phyloP scores from a whole-genome alignment of 1,284 basidiomycete species.

The Sporisorium sorghi region DNA sequence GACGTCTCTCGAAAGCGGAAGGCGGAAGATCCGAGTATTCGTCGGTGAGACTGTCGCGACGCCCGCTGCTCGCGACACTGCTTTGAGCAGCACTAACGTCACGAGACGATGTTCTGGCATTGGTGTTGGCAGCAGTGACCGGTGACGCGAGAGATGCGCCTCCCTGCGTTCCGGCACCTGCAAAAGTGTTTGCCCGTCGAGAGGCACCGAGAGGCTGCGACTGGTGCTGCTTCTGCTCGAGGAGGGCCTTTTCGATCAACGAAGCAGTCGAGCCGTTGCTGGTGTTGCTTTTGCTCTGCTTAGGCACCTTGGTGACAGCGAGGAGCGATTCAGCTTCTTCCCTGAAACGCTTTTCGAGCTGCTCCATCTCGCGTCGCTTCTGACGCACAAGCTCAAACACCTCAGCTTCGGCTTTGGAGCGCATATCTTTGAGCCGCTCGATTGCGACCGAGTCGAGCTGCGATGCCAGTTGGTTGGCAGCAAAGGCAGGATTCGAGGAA shows the following conservation, averaged over 20 bases:
- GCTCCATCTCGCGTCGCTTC: slow-evolving; percentile 55
- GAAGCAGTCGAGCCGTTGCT: slow-evolving; percentile 19
- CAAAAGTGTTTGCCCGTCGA: slow-evolving; percentile 8
- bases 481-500: neutral
- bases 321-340: slow-evolving; percentile 51
- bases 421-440: slow-evolving; percentile 49
- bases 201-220: neutral
- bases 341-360: slow-evolving; percentile 41
- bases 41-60: slow-evolving; percentile 34
- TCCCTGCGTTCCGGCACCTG: neutral
- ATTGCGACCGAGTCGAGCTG: slow-evolving; percentile 50
- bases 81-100: slow-evolving; percentile 6
- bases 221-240: slow-evolving; percentile 25
- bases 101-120: slow-evolving; percentile 7
- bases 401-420: slow-evolving; percentile 52
- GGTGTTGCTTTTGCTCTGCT: slow-evolving; percentile 16
- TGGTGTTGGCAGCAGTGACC: neutral
- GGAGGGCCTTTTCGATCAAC: slow-evolving; percentile 29
- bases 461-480: slow-evolving; percentile 27
- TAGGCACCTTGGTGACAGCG: slow-evolving; percentile 27
- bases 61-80: slow-evolving; percentile 12
- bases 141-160: neutral
- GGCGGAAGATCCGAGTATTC: slow-evolving; percentile 48
- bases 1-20: slow-evolving; percentile 48
- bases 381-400: slow-evolving; percentile 52